Base-by-base conservation (phyloP, 2,329 filamentous ascomycete species). In the Aurifilum marmelostoma region DNA sequence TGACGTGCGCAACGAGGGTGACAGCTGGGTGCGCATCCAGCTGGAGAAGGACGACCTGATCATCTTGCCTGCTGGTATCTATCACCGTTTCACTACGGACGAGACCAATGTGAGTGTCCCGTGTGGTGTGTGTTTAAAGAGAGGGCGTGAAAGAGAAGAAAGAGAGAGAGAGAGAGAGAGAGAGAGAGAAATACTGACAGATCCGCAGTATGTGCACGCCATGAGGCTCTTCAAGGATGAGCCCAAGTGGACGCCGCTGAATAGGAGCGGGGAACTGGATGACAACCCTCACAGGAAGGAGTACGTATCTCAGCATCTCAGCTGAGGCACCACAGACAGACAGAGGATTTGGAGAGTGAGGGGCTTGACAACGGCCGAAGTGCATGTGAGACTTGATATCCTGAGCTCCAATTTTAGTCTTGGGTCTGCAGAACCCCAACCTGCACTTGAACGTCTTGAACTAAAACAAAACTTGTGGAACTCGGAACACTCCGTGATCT, bases 151-250 rank as follows among this genome's bases (percentile, higher is more conserved):
- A n/a, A n/a, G n/a, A n/a, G n/a, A n/a, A 34, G 8, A 34, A 8
- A 34, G 34, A 34, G 34, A 34, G 4, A 34, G 8, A 34, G 34
- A 34, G 34, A 4, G 34, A 34, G 8, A 34, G 34, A 34, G 34
- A 34, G 34, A 34, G 4, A 34, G 8, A 34, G 34, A 34, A 4
- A 21, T n/a, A 64, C 67, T 62, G 37, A 32, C 60, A 41, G 34
- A 4, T 2, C 8, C 66, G 62, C 74, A 97, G 94, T 97, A 95
- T 77, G 93, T 97, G 73, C 92, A 97, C 77, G 96, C 96, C 18
- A 95, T 98, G 93, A 88, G 96, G 68, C 85, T 99, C 65, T 99
- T 98, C 87, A 94, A 98, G 83, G 96, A 98, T 73, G 94, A 98
- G 81, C 96, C 96, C 43, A 97, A 98, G 82, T 99, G 96, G 96